Evolutionary conservation across 208 protist genomes (phyloP), one percentile per base, ranked within the genome.

Genomic region (Trichomonas vaginalis): DNA sequence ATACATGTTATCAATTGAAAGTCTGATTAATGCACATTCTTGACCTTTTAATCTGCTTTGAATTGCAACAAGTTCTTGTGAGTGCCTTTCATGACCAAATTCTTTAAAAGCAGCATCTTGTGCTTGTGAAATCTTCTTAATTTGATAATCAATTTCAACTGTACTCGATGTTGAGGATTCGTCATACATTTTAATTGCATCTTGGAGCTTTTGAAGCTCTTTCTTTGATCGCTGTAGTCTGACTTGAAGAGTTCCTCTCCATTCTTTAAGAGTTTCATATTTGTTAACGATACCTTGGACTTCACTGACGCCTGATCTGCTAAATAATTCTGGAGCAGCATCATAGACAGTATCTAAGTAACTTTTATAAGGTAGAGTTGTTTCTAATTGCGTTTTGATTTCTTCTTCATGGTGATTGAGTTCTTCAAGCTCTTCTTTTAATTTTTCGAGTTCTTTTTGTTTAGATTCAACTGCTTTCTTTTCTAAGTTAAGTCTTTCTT

Each of bases 61-160:
- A 42, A 45, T 83, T 10, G 79, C 79, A 45, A 45, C 35, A n/a
- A 42, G 27, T 83, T 83, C 79, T 10, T 45, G 79, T 83, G 27
- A 6, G 40, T 83, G 79, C n/a, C 79, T 83, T n/a, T 83, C 35
- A 45, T 40, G 27, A 17, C 79, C 79, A 42, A 83, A 83, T 42
- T 83, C 79, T 42, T 83, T 83, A n/a, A 83, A 83, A 42, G 79
- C 27, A 42, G 27, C 79, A 42, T 83, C 79, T 40, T 83, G 35
- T 45, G 79, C 79, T n/a, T 83, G 79, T 17, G 79, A 37, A 83
- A 83, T 83, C 27, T 45, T 83, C 37, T 83, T 83, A 37, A 83
- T 83, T 83, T 83, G 79, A 42, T 83, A 83, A 83, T 83, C 79
- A 42, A 83, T 83, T 83, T 83, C 79, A 42, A 83, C 79, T 37